Evolutionary conservation across 2,329 filamentous ascomycete species (phyloP), one percentile per base, ranked within the genome.

Genomic region (Colletotrichum simmondsii): DNA sequence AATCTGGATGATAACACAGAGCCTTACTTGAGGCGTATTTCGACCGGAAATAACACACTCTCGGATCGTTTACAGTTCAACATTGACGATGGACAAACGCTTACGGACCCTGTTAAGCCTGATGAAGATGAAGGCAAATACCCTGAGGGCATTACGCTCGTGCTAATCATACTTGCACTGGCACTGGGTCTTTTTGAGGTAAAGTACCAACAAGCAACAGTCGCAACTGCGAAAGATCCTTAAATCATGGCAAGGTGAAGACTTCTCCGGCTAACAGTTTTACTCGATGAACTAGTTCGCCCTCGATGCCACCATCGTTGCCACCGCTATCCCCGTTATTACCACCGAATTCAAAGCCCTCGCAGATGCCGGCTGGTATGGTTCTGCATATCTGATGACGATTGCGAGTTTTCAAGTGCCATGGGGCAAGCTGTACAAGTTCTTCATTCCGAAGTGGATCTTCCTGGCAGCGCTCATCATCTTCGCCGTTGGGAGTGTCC

Each of bases 401-500:
- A 60, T 46, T 19, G 30, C 30, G 5, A 37, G 58, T 60, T 82
- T 79, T 28, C 87, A 89, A 76, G 81, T 89, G 12, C 77, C 89
- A 11, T 90, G 87, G 76, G 88, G 88, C 11, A 83, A 87, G 53
- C 83, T 90, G 53, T 90, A 89, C 78, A 86, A 84, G 72, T 88
- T 88, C 74, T 90, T 89, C 75, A 83, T 86, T 66, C 81, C 87
- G 73, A 87, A 87, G 68, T 84, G 81, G 82, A 79, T 79, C 1
- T 75, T 75, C 54, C 16, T 76, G 6, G 35, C 46, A 2, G 65
- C 70, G 14, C 14, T 88, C 3, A 61, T 79, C 8, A 75, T 86
- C 7, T 86, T 88, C 62, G 85, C 87, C 74, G 68, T 85, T 1
- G 86, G 86, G 1, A 83, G 80, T 5, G 69, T 87, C 5, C 78